A percentile compares a stretch with the other conserved stretches of the same genome.
Evolutionary conservation across 371 early-diverging fungal genomes (phyloP).

Genomic region (Dinochytrium kinnereticum): DNA sequence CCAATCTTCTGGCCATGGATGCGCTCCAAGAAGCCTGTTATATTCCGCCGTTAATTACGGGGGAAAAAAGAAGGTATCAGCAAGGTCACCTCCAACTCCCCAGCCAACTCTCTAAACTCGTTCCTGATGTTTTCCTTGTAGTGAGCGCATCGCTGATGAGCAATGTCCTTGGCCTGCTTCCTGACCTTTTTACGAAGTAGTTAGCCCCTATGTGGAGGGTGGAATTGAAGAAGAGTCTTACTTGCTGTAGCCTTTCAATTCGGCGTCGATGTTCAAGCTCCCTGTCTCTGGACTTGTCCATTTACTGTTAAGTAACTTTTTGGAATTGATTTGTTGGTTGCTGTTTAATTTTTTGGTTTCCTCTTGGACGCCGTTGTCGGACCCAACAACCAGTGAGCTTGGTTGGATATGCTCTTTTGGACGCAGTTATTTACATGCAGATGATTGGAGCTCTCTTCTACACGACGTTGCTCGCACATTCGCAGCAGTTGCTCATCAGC

Average conservation of each 20-base stretch:
- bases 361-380: no score
- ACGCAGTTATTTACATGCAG: no score
- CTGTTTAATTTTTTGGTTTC: no score
- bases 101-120: neutral
- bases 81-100: neutral
- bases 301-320: no score
- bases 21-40: neutral
- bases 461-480: no score
- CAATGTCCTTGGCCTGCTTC: neutral
- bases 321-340: no score
- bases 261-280: neutral
- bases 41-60: neutral
- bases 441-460: no score
- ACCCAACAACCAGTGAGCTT: no score
- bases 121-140: neutral
- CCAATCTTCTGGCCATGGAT: neutral
- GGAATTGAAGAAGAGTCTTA: neutral
- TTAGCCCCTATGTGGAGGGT: neutral
- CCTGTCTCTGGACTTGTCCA: no score
- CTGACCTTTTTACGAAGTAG: neutral
- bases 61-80: neutral
- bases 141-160: neutral
- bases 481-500: no score
- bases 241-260: neutral
- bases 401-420: no score